Evolutionary conservation across 2,329 filamentous ascomycete species (phyloP).

Genomic region (Plectosphaerella cucumerina): DNA sequence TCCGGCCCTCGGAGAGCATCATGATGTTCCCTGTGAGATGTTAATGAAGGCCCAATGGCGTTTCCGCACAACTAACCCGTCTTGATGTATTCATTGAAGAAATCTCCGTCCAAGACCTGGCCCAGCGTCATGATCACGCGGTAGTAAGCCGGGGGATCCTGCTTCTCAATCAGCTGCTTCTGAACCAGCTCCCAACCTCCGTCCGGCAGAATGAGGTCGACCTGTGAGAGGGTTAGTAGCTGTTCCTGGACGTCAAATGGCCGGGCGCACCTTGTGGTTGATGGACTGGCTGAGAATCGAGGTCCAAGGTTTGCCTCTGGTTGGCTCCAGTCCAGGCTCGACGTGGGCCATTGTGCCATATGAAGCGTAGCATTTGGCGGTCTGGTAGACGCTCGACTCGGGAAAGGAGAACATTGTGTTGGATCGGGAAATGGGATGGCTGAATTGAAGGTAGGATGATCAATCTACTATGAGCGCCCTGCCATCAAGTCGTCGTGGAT

Average conservation of each 20-base stretch:
- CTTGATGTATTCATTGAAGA: constrained; percentile 85
- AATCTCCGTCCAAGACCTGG: constrained; percentile 67
- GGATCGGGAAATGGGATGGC: no score
- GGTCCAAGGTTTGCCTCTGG: constrained; percentile 73
- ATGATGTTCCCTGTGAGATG: constrained; percentile 62
- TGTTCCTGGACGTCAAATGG: not conserved
- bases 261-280: constrained; percentile 56
- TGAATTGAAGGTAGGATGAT: not conserved
- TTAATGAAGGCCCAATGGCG: not conserved
- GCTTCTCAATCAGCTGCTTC: constrained; percentile 40
- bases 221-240: constrained; percentile 27
- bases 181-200: constrained; percentile 53
- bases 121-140: constrained; percentile 69
- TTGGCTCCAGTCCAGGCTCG: constrained; percentile 65
- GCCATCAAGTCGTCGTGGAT: no score
- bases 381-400: constrained; percentile 43
- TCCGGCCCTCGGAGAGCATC: constrained; percentile 77
- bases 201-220: constrained; percentile 70
- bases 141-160: constrained; percentile 48
- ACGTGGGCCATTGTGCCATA: constrained; percentile 66
- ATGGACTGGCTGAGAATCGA: constrained; percentile 62
- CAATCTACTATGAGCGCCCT: no score
- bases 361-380: constrained; percentile 70
- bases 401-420: constrained; percentile 41
- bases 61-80: constrained; percentile 44